Evolutionary conservation across 768 basidiomycete genomes (phyloP).

Genomic region (Suillus ampliporus): DNA sequence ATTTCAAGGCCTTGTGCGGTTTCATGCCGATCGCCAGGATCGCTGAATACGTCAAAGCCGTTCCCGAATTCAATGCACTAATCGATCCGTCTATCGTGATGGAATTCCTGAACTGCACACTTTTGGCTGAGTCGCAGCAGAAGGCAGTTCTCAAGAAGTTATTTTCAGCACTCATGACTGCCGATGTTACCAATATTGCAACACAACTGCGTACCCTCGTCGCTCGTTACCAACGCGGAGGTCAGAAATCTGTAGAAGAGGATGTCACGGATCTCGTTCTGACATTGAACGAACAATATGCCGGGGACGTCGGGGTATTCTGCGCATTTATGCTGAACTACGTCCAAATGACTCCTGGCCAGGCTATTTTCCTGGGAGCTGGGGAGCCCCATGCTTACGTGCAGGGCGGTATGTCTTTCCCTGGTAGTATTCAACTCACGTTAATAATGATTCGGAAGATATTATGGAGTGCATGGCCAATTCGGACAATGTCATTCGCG

Average conservation of each 20-base stretch:
- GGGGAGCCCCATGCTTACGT: constrained; percentile 98
- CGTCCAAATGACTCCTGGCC: constrained; percentile 75
- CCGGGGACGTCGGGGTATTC: constrained; percentile 91
- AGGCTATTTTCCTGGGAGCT: constrained; percentile 94
- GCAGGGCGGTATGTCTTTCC: constrained; percentile 70
- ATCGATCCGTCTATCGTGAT: constrained; percentile 62
- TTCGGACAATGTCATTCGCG: constrained; percentile 98
- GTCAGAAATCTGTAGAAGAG: constrained; percentile 46
- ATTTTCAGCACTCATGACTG: constrained; percentile 86
- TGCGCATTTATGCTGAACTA: constrained; percentile 92
- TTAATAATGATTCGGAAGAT: constrained; percentile 54
- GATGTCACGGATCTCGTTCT: constrained; percentile 68
- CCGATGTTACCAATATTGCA: constrained; percentile 58
- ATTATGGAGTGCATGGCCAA: constrained; percentile 99
- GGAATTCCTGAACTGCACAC: constrained; percentile 50
- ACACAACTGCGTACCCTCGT: constrained; percentile 63
- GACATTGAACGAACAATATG: constrained; percentile 73
- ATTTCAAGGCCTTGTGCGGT: constrained; percentile 90
- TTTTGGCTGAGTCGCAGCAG: constrained; percentile 45
- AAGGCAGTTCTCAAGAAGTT: constrained; percentile 74
- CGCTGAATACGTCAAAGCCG: constrained; percentile 62
- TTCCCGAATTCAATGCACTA: constrained; percentile 79
- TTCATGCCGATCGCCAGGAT: constrained; percentile 85
- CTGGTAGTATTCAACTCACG: background rate
- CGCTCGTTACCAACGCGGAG: constrained; percentile 59